A percentile compares a stretch with the other conserved stretches of the same genome.
These are phyloP conservation scores for Gracilaria gracilis DNA, from an alignment of 23 red algal genomes.

Conservation along the genomic window DNA sequence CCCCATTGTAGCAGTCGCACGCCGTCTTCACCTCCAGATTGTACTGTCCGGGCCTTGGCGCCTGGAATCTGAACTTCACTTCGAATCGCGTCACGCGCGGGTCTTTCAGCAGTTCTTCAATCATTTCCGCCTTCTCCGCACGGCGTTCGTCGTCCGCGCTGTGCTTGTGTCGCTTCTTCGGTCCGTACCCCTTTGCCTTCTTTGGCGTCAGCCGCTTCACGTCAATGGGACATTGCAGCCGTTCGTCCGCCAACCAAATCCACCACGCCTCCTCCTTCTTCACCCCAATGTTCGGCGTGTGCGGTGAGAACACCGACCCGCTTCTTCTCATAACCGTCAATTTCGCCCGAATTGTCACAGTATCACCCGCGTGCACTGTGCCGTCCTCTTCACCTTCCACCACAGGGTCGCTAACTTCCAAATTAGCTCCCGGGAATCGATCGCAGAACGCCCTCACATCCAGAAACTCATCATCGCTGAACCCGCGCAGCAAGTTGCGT, in stretches of 20 bases:
- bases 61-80: slow-evolving; percentile 68
- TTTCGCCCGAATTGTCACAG: slow-evolving; percentile 69
- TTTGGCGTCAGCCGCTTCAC: slow-evolving; percentile 72
- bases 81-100: slow-evolving; percentile 60
- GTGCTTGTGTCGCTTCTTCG: slow-evolving; percentile 2
- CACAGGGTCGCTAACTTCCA: slow-evolving; percentile 70
- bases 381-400: slow-evolving; percentile 91
- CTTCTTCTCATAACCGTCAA: slow-evolving; percentile 63
- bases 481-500: slow-evolving; percentile 76
- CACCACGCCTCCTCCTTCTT: slow-evolving; percentile 92
- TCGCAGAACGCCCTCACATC: slow-evolving; percentile 86
- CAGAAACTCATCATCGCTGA: slow-evolving; percentile 59
- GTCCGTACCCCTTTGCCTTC: slow-evolving; percentile 56
- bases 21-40: slow-evolving; percentile 55
- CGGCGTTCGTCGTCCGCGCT: slow-evolving; percentile 4
- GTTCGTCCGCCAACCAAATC: slow-evolving; percentile 78
- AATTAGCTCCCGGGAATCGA: slow-evolving; percentile 68
- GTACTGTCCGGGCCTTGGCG: slow-evolving; percentile 58
- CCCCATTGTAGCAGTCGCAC: slow-evolving; percentile 75
- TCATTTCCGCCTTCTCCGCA: background rate
- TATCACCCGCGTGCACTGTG: slow-evolving; percentile 80
- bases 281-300: slow-evolving; percentile 52
- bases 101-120: slow-evolving; percentile 42
- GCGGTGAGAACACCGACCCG: slow-evolving; percentile 79
- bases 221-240: slow-evolving; percentile 65